Conservation (phyloP, 2,329 filamentous ascomycete species). For the Thelonectria rubi region DNA sequence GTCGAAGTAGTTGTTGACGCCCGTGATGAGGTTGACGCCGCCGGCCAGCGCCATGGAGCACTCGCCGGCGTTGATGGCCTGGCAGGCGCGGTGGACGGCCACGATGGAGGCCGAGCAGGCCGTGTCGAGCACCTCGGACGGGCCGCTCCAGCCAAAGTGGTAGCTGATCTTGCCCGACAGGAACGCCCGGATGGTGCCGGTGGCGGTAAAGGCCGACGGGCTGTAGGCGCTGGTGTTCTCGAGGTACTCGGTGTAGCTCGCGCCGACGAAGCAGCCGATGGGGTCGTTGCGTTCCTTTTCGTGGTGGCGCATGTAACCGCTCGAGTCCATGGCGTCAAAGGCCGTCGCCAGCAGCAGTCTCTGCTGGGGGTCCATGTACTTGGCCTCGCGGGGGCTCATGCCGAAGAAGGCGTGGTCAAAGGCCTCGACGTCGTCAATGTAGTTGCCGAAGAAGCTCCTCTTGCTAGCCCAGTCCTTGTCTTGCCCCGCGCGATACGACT, state of each 20-base stretch:
- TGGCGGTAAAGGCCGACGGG: conserved; percentile 45
- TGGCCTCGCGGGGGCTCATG: conserved; percentile 48
- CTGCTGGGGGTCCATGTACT: conserved; percentile 53
- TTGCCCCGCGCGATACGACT: conserved; percentile 26
- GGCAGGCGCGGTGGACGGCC: conserved; percentile 48
- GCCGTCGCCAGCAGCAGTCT: conserved; percentile 50
- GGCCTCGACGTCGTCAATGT: conserved; percentile 29
- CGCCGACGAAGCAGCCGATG: conserved; percentile 20
- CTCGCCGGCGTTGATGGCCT: conserved; percentile 44
- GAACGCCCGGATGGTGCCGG: conserved; percentile 48
- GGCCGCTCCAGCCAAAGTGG: conserved; percentile 51
- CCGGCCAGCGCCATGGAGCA: conserved; percentile 49
- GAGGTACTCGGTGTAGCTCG: conserved; percentile 14
- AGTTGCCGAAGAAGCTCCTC: conserved; percentile 27
- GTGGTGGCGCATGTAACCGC: conserved; percentile 37
- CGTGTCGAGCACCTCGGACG: conserved; percentile 48
- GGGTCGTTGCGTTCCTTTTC: conserved; percentile 2
- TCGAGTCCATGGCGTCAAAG: conserved; percentile 51
- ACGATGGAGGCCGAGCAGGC: conserved; percentile 51
- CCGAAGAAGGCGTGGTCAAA: conserved; percentile 56
- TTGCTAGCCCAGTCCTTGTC: conserved; percentile 23
- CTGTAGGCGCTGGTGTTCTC: conserved; percentile 19
- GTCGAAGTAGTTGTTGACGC: conserved; percentile 34
- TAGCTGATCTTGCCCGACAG: conserved; percentile 47
- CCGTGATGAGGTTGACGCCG: conserved; percentile 51